Percentiles rank a stretch among this genome's conserved stretches.
These are phyloP conservation scores for Amanita thiersii DNA, from an alignment of 768 basidiomycete genomes.

Conservation along the genomic window DNA sequence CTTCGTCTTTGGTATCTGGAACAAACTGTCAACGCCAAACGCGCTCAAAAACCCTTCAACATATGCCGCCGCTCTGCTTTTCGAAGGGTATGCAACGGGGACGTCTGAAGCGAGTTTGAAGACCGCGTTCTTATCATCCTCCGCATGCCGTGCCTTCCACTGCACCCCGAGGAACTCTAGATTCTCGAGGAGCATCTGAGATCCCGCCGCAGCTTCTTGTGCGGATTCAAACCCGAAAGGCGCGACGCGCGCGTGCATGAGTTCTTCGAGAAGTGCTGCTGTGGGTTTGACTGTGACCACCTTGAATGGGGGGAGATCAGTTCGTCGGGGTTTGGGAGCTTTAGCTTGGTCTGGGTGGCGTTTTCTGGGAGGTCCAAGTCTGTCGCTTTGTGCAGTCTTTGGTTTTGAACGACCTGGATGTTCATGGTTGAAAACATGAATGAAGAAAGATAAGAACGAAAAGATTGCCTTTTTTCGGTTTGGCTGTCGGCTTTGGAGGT, in stretches of 20 bases:
- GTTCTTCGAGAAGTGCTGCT: background rate
- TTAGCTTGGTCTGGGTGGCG: background rate
- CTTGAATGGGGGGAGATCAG: too few species aligned
- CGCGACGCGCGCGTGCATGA: conserved; percentile 1
- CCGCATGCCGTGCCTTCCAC: background rate
- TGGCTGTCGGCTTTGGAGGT: background rate
- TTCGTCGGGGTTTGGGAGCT: background rate
- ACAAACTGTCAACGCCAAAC: conserved; percentile 3
- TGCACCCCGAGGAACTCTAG: background rate
- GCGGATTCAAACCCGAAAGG: background rate
- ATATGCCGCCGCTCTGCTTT: background rate
- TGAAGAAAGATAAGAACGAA: too few species aligned
- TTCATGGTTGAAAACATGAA: too few species aligned
- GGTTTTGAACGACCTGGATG: background rate
- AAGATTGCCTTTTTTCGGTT: too few species aligned
- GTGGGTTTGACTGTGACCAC: background rate
- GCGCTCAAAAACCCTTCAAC: conserved; percentile 5
- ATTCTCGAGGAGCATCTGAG: conserved; percentile 1
- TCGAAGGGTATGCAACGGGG: conserved; percentile 1
- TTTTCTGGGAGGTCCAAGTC: background rate
- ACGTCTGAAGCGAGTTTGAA: background rate
- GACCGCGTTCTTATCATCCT: background rate
- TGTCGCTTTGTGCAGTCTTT: background rate
- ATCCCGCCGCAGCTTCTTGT: background rate
- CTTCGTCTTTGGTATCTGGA: background rate